phyloP scores from a whole-genome alignment of 2,329 filamentous ascomycete species.

The Aspergillus sp. region DNA sequence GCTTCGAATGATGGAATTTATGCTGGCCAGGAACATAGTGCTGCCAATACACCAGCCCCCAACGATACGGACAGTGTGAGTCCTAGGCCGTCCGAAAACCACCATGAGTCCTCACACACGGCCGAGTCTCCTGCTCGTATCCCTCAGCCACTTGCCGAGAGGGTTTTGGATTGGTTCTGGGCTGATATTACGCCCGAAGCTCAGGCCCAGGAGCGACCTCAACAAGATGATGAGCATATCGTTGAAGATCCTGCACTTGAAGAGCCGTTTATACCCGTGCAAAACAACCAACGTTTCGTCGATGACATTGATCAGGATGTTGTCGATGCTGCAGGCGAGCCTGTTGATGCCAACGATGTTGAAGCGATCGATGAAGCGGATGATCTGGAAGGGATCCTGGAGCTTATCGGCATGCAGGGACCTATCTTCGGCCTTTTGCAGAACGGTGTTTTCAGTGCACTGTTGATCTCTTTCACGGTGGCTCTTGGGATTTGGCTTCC shows the following conservation, averaged over 20 bases:
- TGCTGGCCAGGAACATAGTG: background rate
- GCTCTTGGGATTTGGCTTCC: constrained; percentile 81
- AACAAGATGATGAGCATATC: constrained; percentile 53
- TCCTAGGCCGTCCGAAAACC: constrained; percentile 1
- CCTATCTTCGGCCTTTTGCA: constrained; percentile 84
- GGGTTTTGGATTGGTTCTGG: constrained; percentile 41
- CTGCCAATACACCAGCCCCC: background rate
- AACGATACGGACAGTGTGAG: background rate
- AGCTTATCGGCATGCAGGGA: constrained; percentile 92
- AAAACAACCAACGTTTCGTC: constrained; percentile 37
- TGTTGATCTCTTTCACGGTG: constrained; percentile 81
- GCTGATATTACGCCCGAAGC: constrained; percentile 29
- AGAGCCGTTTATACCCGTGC: constrained; percentile 53
- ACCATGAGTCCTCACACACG: background rate
- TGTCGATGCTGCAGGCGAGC: constrained; percentile 40
- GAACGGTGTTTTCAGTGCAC: constrained; percentile 88
- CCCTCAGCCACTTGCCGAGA: constrained; percentile 18
- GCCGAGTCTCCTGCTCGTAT: constrained; percentile 9
- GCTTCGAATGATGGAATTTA: background rate
- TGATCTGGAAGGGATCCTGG: constrained; percentile 92
- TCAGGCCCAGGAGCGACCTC: constrained; percentile 34
- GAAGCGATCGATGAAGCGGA: constrained; percentile 65
- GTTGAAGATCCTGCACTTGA: constrained; percentile 55
- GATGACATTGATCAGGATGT: constrained; percentile 15
- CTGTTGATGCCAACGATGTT: constrained; percentile 60